Evolutionary conservation across 495 filamentous ascomycete species (phyloP), one percentile per base, ranked within the genome.

Genomic region (Amniculicola lignicola): DNA sequence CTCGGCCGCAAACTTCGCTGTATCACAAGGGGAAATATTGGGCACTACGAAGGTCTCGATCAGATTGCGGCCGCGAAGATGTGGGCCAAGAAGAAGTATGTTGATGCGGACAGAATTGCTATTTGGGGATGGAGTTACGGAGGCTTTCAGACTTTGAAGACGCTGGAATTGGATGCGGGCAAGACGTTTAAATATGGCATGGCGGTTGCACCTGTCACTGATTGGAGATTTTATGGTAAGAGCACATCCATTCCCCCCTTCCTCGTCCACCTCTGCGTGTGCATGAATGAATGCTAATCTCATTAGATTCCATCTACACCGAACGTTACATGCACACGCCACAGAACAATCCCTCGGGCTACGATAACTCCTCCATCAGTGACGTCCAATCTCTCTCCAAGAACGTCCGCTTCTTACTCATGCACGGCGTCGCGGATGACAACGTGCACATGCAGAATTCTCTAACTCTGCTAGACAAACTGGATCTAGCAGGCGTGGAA

Each of bases 51-150:
- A 75, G 82, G 89, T 7, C 77, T 79, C 27, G 94, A 97, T 67
- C 93, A 98, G 69, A 96, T 98, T 50, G 85, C 83, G 5, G 87
- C 90, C 3, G 93, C 88, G 15, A 89, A 92, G 74, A 81, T 86
- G 47, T 97, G 88, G 88, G 84, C 83, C 0, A 67, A 70, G 35
- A 95, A 93, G 74, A 67, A 77, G 23, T 97, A 97, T 69, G 85
- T 95, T 4, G 94, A 97, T 70, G 77, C 79, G 54, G 73, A 79
- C 9, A 78, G 85, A 27, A 82, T 98, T 53, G 92, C 90, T 0
- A 95, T 98, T 64, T 98, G 93, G 93, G 93, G 93, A 29, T 98
- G 93, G 93, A 93, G 87, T 57, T 98, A 91, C 66, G 93, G 93
- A 28, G 93, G 93, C 15, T 98, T 95, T 76, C 91, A 89, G 82